Evolutionary conservation across 305 asterid genomes (phyloP), one percentile per base, ranked within the genome.

Genomic region (Fraxinus ornus): DNA sequence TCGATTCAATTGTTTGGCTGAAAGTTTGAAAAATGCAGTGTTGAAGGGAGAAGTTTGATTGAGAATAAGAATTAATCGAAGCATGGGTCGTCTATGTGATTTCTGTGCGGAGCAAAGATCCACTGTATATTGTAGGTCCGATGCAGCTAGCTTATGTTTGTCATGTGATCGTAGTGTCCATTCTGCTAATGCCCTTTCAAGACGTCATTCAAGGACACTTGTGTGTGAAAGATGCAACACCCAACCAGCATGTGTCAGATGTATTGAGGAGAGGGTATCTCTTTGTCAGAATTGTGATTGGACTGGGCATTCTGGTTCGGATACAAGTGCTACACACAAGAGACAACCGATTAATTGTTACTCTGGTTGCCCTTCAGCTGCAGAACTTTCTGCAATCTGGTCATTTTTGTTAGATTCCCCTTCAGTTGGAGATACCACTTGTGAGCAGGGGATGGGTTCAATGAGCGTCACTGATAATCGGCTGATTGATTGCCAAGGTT

Each of bases 121-220:
- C 41, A 80, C 88, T 24, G 87, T 91, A 13, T 89, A 88, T 78
- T 91, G 94, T 79, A 88, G 89, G 57, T 90, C 95, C 60, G 95
- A 91, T 83, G 88, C 90, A 62, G 95, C 95, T 68, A 86, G 91
- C 17, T 86, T 91, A 72, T 91, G 95, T 68, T 83, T 91, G 72
- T 88, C 95, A 41, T 91, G 95, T 76, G 95, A 91, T 74, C 90
- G 87, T n/a, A 90, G 78, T 66, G 87, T 91, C 76, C 95, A 91
- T 86, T 91, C 92, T 52, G 94, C 95, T 76, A 91, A 90, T 83
- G 86, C 90, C 76, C 89, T 91, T 83, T 89, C 95, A 24, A 89
- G 81, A 17, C 91, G 95, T 35, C 95, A 91, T 86, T 84, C 86
- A 6, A 89, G 95, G 81, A 89, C 95, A 62, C 91, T 91, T 68